These are phyloP conservation scores for Pulveroboletus sp. DNA, from an alignment of 768 basidiomycete species.

Conservation along the genomic window DNA sequence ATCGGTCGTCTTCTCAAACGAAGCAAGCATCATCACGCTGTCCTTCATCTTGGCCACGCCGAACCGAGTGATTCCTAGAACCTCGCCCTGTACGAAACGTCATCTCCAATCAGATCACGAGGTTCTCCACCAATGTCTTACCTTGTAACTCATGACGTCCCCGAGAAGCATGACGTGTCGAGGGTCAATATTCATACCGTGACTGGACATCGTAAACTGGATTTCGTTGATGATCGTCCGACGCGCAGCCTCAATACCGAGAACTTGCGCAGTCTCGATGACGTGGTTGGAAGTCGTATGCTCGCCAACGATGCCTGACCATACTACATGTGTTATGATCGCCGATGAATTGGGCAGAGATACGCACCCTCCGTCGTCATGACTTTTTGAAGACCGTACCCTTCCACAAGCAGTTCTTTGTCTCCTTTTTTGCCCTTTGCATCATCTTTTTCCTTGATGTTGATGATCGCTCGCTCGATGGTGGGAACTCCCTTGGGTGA, in stretches of 20 bases:
- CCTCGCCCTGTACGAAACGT: slow-evolving; percentile 69
- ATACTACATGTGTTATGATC: not conserved
- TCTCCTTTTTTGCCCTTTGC: slow-evolving; percentile 76
- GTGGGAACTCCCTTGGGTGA: slow-evolving; percentile 68
- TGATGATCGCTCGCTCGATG: slow-evolving; percentile 91
- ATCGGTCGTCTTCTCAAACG: slow-evolving; percentile 99
- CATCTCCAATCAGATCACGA: not conserved
- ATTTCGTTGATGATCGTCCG: slow-evolving; percentile 95
- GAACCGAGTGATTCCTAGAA: slow-evolving; percentile 96
- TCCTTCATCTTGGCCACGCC: slow-evolving; percentile 99
- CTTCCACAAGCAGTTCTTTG: slow-evolving; percentile 93
- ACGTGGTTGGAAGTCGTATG: slow-evolving; percentile 95
- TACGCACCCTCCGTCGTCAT: slow-evolving; percentile 90
- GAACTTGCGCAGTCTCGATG: slow-evolving; percentile 89
- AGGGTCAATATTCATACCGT: slow-evolving; percentile 98
- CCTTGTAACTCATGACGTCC: slow-evolving; percentile 99
- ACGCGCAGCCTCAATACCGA: slow-evolving; percentile 98
- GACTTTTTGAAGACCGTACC: slow-evolving; percentile 92
- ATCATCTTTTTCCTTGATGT: slow-evolving; percentile 88
- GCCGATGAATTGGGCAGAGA: not conserved
- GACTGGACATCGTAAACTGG: slow-evolving; percentile 93
- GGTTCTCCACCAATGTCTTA: slow-evolving; percentile 21
- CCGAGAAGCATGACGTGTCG: slow-evolving; percentile 98
- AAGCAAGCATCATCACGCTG: slow-evolving; percentile 97
- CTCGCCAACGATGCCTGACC: slow-evolving; percentile 82